Evolutionary conservation across 1,284 basidiomycete genomes (phyloP).

Genomic region (Ganoderma lingzhi): DNA sequence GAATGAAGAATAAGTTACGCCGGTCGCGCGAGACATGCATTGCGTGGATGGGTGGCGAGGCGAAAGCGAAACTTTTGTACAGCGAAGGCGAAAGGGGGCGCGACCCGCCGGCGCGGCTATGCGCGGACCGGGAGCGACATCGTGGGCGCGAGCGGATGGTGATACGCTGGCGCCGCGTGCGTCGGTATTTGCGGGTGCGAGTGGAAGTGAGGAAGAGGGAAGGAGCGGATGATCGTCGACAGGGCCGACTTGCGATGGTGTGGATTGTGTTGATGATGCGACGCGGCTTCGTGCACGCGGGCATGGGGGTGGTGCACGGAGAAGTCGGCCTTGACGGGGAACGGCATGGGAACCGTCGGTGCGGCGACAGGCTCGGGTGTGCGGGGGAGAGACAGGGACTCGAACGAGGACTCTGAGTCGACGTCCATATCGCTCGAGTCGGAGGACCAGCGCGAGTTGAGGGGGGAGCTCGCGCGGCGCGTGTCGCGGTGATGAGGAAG

Average conservation of each 20-base stretch:
- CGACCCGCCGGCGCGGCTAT: constrained; percentile 13
- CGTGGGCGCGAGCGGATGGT: constrained; percentile 21
- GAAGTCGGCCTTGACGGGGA: constrained; percentile 29
- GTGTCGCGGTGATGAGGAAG: constrained; percentile 29
- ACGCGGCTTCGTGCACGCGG: constrained; percentile 16
- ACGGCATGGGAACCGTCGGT: constrained; percentile 23
- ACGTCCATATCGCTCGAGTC: constrained; percentile 39
- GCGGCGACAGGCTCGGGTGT: constrained; percentile 35
- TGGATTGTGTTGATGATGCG: constrained; percentile 22
- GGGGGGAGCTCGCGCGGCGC: constrained; percentile 32
- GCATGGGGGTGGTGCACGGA: constrained; percentile 18
- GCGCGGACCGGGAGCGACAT: constrained; percentile 29
- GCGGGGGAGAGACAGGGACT: constrained; percentile 36
- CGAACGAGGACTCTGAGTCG: constrained; percentile 38
- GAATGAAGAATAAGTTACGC: constrained; percentile 8
- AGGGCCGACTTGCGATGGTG: constrained; percentile 35
- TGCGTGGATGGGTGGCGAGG: not conserved
- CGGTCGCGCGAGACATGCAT: not conserved
- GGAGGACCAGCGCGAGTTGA: constrained; percentile 37
- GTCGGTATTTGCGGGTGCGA: constrained; percentile 21
- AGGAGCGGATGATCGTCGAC: constrained; percentile 39
- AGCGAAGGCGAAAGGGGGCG: constrained; percentile 18
- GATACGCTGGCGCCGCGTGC: constrained; percentile 18
- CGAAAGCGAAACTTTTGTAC: constrained; percentile 23
- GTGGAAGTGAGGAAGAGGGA: constrained; percentile 42